phyloP scores from a whole-genome alignment of 108 stramenopile genomes.

The Nitzschia palea region DNA sequence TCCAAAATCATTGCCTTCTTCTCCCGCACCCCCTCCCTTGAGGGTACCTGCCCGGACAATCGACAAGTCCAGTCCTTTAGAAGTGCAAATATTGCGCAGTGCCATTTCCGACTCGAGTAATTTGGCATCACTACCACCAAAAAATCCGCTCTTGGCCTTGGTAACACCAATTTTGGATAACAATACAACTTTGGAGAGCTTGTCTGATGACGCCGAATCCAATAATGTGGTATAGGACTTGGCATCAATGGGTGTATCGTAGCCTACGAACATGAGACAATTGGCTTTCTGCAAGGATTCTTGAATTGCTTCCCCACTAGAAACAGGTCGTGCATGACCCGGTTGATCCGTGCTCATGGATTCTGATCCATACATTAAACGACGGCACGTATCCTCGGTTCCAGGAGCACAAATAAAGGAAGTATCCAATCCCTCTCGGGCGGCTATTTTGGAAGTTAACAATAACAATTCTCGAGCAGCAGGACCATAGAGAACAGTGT shows the following conservation, averaged over 20 bases:
- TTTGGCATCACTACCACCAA: slow-evolving; percentile 12
- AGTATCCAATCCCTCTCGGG: slow-evolving; percentile 5
- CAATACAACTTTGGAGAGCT: slow-evolving; percentile 21
- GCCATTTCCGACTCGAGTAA: slow-evolving; percentile 18
- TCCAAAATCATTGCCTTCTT: slow-evolving; percentile 25
- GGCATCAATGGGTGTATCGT: slow-evolving; percentile 26
- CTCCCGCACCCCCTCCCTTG: slow-evolving; percentile 47
- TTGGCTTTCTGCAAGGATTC: slow-evolving; percentile 12
- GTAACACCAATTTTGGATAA: slow-evolving; percentile 31
- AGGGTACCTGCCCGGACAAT: slow-evolving; percentile 49
- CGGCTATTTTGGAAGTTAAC: slow-evolving; percentile 24
- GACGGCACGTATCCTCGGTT: slow-evolving; percentile 8
- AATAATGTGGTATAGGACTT: slow-evolving; percentile 15
- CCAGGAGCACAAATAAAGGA: slow-evolving; percentile 24
- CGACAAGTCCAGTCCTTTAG: slow-evolving; percentile 33
- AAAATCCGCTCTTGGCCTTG: slow-evolving; percentile 19
- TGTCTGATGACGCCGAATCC: background rate
- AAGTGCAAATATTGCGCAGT: slow-evolving; percentile 8
- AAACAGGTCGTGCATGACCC: slow-evolving; percentile 13
- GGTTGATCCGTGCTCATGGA: background rate
- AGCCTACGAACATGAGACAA: slow-evolving; percentile 6
- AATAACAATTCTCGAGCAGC: slow-evolving; percentile 9
- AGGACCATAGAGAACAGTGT: slow-evolving; percentile 24
- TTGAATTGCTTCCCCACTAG: slow-evolving; percentile 6
- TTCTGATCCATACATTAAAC: slow-evolving; percentile 27